Base-by-base conservation (phyloP, 768 basidiomycete genomes). In the Erythrobasidium yunnanense region DNA sequence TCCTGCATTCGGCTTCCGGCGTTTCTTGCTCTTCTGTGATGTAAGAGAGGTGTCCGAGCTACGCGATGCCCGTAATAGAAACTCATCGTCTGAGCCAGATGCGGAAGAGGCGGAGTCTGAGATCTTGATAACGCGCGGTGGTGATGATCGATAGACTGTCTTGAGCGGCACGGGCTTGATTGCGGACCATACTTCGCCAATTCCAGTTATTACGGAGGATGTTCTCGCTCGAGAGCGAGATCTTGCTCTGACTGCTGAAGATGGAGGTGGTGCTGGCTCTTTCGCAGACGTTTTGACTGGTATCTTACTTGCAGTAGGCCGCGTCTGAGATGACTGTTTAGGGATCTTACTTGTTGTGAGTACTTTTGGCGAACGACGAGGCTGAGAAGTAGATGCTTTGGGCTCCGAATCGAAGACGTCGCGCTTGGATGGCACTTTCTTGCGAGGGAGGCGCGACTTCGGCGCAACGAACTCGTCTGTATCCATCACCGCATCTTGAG, bases 1-100 rank as follows among this genome's bases (percentile, higher is more conserved):
- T 30, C 60, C 60, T 8, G 33, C 60, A 3, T 25, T 35, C n/a
- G 60, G 45, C 38, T 63, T 63, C 20, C n/a, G n/a, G n/a, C 60
- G 60, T 23, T 51, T 49, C 60, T 47, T 11, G 18, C 11, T 13
- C 49, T n/a, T n/a, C n/a, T n/a, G n/a, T n/a, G n/a, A n/a, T n/a
- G n/a, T n/a, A n/a, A n/a, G n/a, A n/a, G n/a, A n/a, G n/a, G 22
- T 32, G 6, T 49, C 22, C 23, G 56, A n/a, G 5, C 11, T 46
- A 34, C 38, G 56, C 2, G 22, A 18, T 47, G 30, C 56, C 22
- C 25, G 30, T 58, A 35, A 46, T 8, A 33, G 33, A 25, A 55
- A 23, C 8, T 58, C 56, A 15, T 58, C 56, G 3, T 58, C 56
- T 20, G n/a, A 20, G 3, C 29, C 56, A 45, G 56, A 35, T n/a